Evolutionary conservation across 192 early-diverging fungal genomes (phyloP).

Genomic region (Mortierella alpina): DNA sequence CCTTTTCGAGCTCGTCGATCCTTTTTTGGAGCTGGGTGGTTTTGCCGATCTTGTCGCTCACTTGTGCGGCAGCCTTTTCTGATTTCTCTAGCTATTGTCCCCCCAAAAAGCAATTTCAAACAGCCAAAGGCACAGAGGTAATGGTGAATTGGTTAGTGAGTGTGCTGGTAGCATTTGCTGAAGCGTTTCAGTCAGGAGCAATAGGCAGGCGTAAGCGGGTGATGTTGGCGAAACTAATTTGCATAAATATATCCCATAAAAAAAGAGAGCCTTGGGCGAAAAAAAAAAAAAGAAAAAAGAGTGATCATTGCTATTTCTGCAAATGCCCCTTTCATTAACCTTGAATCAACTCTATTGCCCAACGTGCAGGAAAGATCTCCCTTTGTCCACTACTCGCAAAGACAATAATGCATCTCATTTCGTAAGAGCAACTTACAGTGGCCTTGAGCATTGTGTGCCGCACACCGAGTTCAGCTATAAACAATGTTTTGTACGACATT

Average conservation of each 20-base stretch:
- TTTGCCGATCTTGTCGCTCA: slow-evolving; percentile 29
- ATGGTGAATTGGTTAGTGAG: background rate
- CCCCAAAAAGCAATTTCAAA: background rate
- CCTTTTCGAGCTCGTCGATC: slow-evolving; percentile 37
- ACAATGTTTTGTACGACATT: slow-evolving; percentile 4
- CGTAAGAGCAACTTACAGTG: slow-evolving; percentile 24
- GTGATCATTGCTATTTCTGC: slow-evolving; percentile 9
- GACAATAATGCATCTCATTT: too few species aligned
- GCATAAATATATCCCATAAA: background rate
- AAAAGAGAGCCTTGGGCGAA: background rate
- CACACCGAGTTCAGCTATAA: slow-evolving; percentile 37
- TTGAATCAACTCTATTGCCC: slow-evolving; percentile 43
- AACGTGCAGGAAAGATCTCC: too few species aligned
- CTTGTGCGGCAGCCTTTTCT: slow-evolving; percentile 32
- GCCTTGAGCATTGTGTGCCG: slow-evolving; percentile 35
- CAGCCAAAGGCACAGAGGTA: background rate
- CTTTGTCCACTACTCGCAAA: too few species aligned
- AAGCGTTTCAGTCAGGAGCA: background rate
- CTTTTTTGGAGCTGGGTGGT: slow-evolving; percentile 23
- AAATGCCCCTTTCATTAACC: slow-evolving; percentile 17
- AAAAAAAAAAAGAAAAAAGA: background rate
- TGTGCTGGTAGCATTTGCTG: slow-evolving; percentile 3
- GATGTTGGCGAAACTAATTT: too few species aligned
- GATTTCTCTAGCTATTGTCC: slow-evolving; percentile 53
- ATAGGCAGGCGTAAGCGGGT: too few species aligned